These are phyloP conservation scores for Dendrostoma leiphaemia DNA, from an alignment of 2,329 filamentous ascomycete species.

Conservation along the genomic window DNA sequence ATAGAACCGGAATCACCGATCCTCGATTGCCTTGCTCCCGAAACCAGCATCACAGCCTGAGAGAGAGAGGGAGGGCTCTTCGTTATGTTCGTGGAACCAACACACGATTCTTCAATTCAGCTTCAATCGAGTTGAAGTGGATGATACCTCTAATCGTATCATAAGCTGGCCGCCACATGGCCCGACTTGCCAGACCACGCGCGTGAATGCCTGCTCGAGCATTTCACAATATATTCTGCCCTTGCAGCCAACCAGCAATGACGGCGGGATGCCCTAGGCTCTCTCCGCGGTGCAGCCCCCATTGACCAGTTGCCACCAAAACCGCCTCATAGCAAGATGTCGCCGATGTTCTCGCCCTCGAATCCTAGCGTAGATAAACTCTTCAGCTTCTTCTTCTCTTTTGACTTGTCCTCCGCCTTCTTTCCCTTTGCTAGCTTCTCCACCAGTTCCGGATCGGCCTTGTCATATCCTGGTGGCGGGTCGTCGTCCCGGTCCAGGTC, in stretches of 20 bases:
- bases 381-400: constrained; percentile 69
- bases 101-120: not conserved
- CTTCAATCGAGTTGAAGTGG: constrained; percentile 1
- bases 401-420: constrained; percentile 65
- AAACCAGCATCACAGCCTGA: not conserved
- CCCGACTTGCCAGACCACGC: not conserved
- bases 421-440: constrained; percentile 71
- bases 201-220: constrained; percentile 28
- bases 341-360: constrained; percentile 79
- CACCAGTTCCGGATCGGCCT: constrained; percentile 48
- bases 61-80: too few relatives aligned
- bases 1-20: too few relatives aligned
- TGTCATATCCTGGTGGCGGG: constrained; percentile 65
- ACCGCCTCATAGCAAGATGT: constrained; percentile 61
- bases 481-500: constrained; percentile 96
- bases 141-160: constrained; percentile 19
- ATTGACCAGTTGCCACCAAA: not conserved
- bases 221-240: constrained; percentile 54
- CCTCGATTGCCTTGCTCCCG: too few relatives aligned
- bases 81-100: not conserved
- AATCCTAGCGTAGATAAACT: constrained; percentile 79
- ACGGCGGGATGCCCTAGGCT: not conserved
- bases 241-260: constrained; percentile 20
- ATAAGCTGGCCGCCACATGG: constrained; percentile 17
- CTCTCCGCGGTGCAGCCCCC: constrained; percentile 7